These are phyloP conservation scores for Geosmithia flava DNA, from an alignment of 2,329 filamentous ascomycete species.

Conservation along the genomic window DNA sequence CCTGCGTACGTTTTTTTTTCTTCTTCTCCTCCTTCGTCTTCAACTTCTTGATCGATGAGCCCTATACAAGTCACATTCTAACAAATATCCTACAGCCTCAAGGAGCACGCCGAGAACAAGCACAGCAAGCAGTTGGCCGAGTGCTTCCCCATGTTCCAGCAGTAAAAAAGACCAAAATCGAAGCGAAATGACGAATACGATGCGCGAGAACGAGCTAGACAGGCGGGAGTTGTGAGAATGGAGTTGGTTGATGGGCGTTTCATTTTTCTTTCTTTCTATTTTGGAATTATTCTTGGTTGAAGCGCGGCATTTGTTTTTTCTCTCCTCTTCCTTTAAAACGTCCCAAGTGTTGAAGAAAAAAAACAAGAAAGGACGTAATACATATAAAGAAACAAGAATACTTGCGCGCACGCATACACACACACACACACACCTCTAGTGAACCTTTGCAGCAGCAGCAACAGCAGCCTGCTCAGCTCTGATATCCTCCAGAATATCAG, in stretches of 20 bases:
- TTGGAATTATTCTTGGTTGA: too few species aligned
- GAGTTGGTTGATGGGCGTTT: background rate
- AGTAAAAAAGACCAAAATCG: background rate
- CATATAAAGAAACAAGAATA: too few species aligned
- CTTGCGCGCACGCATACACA: too few species aligned
- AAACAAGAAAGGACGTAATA: background rate
- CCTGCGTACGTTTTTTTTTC: constrained; percentile 42
- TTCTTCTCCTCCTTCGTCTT: background rate
- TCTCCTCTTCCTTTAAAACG: too few species aligned
- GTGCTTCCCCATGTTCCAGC: constrained; percentile 49
- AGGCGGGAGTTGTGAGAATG: background rate
- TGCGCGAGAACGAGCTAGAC: background rate
- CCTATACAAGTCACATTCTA: background rate
- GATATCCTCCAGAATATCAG: constrained; percentile 46
- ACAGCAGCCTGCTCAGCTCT: constrained; percentile 39
- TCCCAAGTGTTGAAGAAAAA: too few species aligned
- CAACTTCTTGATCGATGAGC: background rate
- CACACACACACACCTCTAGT: background rate
- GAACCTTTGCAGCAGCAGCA: background rate
- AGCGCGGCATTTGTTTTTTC: background rate
- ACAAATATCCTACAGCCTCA: constrained; percentile 32
- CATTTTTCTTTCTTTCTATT: background rate
- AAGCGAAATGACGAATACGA: background rate
- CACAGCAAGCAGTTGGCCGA: constrained; percentile 58
- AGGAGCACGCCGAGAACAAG: constrained; percentile 63